These are phyloP conservation scores for Luffa aegyptiaca DNA, from an alignment of 306 rosid genomes.

Conservation along the genomic window DNA sequence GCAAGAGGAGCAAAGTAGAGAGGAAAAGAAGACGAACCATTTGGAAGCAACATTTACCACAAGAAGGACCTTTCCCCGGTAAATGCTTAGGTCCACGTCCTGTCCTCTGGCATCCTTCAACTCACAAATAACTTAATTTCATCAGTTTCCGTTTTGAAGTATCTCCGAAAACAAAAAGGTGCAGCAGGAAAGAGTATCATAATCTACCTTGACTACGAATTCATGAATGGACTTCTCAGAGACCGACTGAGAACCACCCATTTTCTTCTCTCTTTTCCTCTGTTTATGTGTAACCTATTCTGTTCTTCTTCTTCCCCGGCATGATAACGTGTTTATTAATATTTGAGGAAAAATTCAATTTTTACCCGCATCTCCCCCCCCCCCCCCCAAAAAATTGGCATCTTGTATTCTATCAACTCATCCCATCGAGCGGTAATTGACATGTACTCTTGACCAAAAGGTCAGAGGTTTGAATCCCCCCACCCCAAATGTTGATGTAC, in stretches of 20 bases:
- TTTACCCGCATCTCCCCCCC: no score
- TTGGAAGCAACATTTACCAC: constrained; percentile 87
- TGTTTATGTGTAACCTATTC: not conserved
- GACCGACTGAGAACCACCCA: constrained; percentile 73
- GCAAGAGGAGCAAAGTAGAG: not conserved
- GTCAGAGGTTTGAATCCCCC: no score
- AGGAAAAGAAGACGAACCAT: constrained; percentile 40
- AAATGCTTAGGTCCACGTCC: constrained; percentile 56
- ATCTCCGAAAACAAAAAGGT: not conserved
- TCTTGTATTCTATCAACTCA: no score
- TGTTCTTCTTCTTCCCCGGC: not conserved
- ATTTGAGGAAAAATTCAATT: no score
- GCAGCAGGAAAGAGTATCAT: not conserved
- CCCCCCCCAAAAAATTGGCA: no score
- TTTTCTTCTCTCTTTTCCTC: not conserved
- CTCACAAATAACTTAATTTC: not conserved
- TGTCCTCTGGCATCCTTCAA: constrained; percentile 53
- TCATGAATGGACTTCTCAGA: constrained; percentile 56
- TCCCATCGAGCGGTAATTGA: no score
- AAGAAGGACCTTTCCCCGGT: constrained; percentile 74
- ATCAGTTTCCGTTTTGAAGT: not conserved
- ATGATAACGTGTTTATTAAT: not conserved
- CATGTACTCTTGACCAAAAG: no score
- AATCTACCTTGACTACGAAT: constrained; percentile 63
- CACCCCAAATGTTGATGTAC: no score